phyloP scores from a whole-genome alignment of 495 filamentous ascomycete species.

The Podospora anserina region DNA sequence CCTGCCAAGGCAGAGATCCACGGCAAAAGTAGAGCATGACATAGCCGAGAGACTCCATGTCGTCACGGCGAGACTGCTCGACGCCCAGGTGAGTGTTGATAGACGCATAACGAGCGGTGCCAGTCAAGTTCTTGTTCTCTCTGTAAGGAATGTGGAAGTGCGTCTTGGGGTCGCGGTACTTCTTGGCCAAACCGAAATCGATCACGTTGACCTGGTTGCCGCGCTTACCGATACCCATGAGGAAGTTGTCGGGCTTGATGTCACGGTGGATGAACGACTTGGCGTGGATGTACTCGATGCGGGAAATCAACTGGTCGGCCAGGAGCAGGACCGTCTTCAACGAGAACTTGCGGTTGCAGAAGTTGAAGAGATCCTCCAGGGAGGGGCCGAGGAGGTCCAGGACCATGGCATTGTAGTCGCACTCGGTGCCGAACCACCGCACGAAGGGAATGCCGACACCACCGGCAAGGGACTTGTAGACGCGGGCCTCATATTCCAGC shows the following conservation, averaged over 20 bases:
- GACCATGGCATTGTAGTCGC: conserved; percentile 99
- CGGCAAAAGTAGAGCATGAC: conserved; percentile 99
- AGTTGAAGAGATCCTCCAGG: conserved; percentile 99
- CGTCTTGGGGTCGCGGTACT: conserved; percentile 99
- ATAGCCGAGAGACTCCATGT: conserved; percentile 99
- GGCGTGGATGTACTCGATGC: conserved; percentile 99
- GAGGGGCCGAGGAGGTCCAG: conserved; percentile 96
- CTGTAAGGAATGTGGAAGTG: conserved; percentile 99
- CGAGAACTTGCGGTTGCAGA: conserved; percentile 99
- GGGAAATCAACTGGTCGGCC: conserved; percentile 97
- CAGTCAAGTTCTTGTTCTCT: conserved; percentile 99
- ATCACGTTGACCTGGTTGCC: conserved; percentile 99
- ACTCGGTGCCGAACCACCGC: conserved; percentile 99
- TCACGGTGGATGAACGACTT: conserved; percentile 99
- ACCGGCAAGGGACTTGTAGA: conserved; percentile 98
- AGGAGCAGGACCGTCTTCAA: conserved; percentile 98
- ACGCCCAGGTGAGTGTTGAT: conserved; percentile 99
- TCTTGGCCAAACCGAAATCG: conserved; percentile 99
- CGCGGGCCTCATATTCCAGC: conserved; percentile 98
- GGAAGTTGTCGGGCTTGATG: conserved; percentile 99
- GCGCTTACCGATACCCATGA: conserved; percentile 99
- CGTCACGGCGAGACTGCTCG: conserved; percentile 98
- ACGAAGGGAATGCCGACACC: conserved; percentile 99
- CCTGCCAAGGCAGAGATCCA: conserved; percentile 98
- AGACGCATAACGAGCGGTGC: conserved; percentile 96